Base-by-base conservation (phyloP, 2,329 filamentous ascomycete species). In the Arthroderma sp. region DNA sequence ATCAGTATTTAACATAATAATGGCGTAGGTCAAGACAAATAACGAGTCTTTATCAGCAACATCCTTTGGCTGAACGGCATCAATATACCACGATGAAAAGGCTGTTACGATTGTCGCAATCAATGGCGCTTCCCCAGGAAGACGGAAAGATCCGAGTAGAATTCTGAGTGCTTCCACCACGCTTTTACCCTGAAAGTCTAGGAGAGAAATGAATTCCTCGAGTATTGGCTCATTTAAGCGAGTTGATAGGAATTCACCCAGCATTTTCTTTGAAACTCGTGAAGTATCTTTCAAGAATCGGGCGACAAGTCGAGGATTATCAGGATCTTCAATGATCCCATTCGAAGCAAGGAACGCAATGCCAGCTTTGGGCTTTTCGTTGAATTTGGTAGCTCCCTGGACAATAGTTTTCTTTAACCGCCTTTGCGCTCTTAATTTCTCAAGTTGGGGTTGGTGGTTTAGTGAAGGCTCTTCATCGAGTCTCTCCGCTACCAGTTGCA, bases 1-100 rank as follows among this genome's bases (percentile, higher is more conserved):
- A 59, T 98, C 91, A 1, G 89, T 95, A 58, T 98, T 98, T 46
- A 98, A 70, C 78, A 98, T 87, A 61, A 98, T 94, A 56, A 95
- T 93, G 33, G 88, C 91, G 60, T 98, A 98, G 0, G 85, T 89
- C 42, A 98, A 70, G 40, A 98, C 79, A 57, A 85, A 98, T 22
- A 91, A 80, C 5, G 87, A 80, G 61, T 98, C 91, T 54, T 85
- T 83, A 57, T 94, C 81, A 5, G 80, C 83, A 50, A 96, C 80
- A 22, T 80, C 83, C 44, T 83, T 76, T 0, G 84, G 81, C 28
- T 78, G 74, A 4, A 75, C 77, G 47, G 77, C 78, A 6, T 74
- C 67, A 60, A 82, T 83, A 61, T 94, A 98, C 58, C 85, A 85
- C 52, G 89, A 84, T 0, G 85, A 77, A 61, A 98, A 98, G 7